Evolutionary conservation across 225 moss, liverwort and hornwort genomes (phyloP).

Genomic region (Physcomitrium patens): DNA sequence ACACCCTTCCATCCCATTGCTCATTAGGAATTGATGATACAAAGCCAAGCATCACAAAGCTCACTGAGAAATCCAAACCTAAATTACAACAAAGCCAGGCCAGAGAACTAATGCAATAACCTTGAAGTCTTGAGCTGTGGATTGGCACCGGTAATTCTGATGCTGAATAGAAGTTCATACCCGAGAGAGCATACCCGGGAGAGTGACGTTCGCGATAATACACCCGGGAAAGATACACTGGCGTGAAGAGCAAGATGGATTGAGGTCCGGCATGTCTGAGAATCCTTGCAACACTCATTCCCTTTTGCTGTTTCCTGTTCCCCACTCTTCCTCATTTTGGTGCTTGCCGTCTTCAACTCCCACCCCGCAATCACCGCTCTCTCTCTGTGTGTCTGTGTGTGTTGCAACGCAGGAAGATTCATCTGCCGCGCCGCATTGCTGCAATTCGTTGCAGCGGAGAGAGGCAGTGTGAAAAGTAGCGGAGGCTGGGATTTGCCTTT

Average conservation of each 20-base stretch:
- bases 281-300: conserved; percentile 20
- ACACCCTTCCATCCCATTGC: background rate
- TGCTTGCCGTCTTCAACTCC: conserved; percentile 27
- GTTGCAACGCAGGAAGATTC: conserved; percentile 12
- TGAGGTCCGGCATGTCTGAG: background rate
- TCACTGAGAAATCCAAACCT: background rate
- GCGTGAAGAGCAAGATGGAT: background rate
- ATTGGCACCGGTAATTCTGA: no score
- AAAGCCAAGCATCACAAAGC: conserved; percentile 15
- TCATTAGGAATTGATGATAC: background rate
- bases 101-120: no score
- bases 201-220: no score
- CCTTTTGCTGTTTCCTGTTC: background rate
- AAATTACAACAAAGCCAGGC: background rate
- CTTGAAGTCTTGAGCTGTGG: no score
- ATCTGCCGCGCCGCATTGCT: background rate
- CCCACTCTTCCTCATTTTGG: background rate
- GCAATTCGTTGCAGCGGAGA: background rate
- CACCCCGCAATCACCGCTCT: conserved; percentile 2
- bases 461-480: background rate
- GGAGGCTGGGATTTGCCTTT: no score
- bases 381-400: no score
- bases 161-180: background rate
- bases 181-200: background rate
- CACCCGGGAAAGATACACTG: background rate